Base-by-base conservation (phyloP, 208 protist genomes). In the Angomonas ambiguus region DNA sequence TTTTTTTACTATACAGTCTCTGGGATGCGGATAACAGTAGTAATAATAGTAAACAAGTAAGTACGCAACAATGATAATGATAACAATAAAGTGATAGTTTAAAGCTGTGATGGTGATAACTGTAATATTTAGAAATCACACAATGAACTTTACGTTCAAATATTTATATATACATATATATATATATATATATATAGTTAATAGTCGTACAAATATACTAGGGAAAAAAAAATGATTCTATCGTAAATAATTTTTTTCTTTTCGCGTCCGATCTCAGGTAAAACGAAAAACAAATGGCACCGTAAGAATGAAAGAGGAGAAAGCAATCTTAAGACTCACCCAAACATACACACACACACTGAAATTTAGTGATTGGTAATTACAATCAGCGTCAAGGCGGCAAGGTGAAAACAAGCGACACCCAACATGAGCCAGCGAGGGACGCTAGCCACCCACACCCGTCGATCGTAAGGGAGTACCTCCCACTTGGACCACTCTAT, bases 401-500 rank as follows among this genome's bases (percentile, higher is more conserved):
- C 20, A 3, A 75, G 42, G 51, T 79, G 65, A 32, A 71, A 66
- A 4, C 48, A 68, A 2, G 73, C 65, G 2, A 71, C 67, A 0
- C 63, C 61, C 1, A 79, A 38, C 73, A 79, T 83, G 24, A 42
- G 51, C 77, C 77, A 83, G 11, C 76, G 76, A 0, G 76, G 76
- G 2, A 82, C 60, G 32, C 65, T 68, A 2, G 72, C 60, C 38
- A 82, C 71, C 72, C 76, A 82, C 22, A 75, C 69, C 0, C 64
- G 72, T 3, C 61, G 42, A 51, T 20, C 56, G 62, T 73, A 71
- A 3, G 76, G 76, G 51, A 77, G 49, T 13, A 51, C 38, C 4
- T 8, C 25, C 76, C 76, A 82, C 20, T 62, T 59, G 4, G 22
- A 34, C 76, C 76, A 82, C n/a, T 70, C 32, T 11, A 82, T 72